Evolutionary conservation across 2,329 filamentous ascomycete species (phyloP), one percentile per base, ranked within the genome.

Genomic region (Paramyrothecium roridum): DNA sequence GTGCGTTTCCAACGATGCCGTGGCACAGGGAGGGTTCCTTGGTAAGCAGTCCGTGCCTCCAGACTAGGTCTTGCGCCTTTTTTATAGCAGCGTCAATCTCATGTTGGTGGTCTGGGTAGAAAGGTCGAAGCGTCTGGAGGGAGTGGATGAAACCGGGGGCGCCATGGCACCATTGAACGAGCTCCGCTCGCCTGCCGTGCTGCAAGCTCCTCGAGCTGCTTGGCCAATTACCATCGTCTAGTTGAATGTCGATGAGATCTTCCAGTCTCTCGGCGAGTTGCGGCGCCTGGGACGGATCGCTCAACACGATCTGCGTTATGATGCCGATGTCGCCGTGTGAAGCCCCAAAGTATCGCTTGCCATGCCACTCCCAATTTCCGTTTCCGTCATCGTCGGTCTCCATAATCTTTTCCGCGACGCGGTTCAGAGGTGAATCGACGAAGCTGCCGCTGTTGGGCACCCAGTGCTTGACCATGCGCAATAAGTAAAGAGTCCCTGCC

Each of bases 251-350:
- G 3, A 91, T 73, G 12, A 90, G 65, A 11, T 76, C 75, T 1
- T 76, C 74, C 4, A 90, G 65, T 20, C 81, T 76, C 3, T 71
- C 70, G 58, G 82, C 77, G 3, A 90, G 70, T 49, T 77, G 75
- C 2, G 76, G 67, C 1, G 85, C 84, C 58, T 81, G 76, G 6
- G 73, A 70, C 1, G 83, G 80, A 54, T 80, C 78, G 2, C 84
- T 84, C 21, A 82, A 73, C 2, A 89, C 78, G 16, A 90, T 73
- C 67, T 91, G 88, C n/a, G 83, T 85, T 54, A 91, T 78, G 66
- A 89, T 89, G 4, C 88, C 86, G 23, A 90, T 82, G 13, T 82
- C 79, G 8, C 88, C 88, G 64, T 91, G 86, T 0, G 81, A 83
- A 6, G 87, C 84, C 2, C 88, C 88, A 37, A 88, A 74, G 63